Evolutionary conservation across 192 early-diverging fungal species (phyloP).

Genomic region (Thoreauomyces humboldtii): DNA sequence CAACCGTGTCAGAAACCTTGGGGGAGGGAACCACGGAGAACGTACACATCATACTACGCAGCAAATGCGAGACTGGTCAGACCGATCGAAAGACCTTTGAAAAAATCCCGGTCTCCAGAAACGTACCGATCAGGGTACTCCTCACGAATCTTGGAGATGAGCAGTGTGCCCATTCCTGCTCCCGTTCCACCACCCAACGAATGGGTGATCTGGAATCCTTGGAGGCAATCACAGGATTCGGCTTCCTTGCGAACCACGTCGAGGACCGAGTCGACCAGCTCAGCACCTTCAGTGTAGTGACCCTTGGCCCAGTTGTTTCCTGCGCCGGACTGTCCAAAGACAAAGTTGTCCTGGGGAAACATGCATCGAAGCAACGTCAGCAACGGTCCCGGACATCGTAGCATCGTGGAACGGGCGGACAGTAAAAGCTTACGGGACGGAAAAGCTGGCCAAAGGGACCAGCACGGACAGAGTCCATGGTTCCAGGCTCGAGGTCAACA

Average conservation of each 20-base stretch:
- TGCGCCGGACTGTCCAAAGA: constrained; percentile 90
- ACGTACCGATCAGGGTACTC: constrained; percentile 89
- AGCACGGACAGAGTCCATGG: constrained; percentile 85
- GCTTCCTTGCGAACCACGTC: constrained; percentile 60
- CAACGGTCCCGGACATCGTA: too few relatives aligned
- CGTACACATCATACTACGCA: constrained; percentile 78
- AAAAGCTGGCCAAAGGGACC: constrained; percentile 83
- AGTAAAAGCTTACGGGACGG: constrained; percentile 65
- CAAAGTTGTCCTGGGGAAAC: constrained; percentile 77
- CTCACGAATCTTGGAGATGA: constrained; percentile 81
- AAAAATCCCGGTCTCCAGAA: too few relatives aligned
- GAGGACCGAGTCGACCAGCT: constrained; percentile 58
- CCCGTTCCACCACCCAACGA: constrained; percentile 64
- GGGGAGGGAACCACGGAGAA: constrained; percentile 97
- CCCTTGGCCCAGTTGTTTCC: constrained; percentile 98
- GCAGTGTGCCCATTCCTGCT: constrained; percentile 53
- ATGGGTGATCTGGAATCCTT: constrained; percentile 64
- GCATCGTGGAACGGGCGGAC: too few relatives aligned
- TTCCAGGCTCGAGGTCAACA: constrained; percentile 96
- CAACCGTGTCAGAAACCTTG: constrained; percentile 97
- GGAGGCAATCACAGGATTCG: constrained; percentile 56
- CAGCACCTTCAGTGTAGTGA: constrained; percentile 69
- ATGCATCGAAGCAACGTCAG: too few relatives aligned
- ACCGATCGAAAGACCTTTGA: too few relatives aligned
- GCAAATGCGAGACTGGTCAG: too few relatives aligned